Percentiles rank a stretch among this genome's conserved stretches.
Evolutionary conservation across 805 yeast species (phyloP).

Genomic region (Cyberlindnera subsufficiens): DNA sequence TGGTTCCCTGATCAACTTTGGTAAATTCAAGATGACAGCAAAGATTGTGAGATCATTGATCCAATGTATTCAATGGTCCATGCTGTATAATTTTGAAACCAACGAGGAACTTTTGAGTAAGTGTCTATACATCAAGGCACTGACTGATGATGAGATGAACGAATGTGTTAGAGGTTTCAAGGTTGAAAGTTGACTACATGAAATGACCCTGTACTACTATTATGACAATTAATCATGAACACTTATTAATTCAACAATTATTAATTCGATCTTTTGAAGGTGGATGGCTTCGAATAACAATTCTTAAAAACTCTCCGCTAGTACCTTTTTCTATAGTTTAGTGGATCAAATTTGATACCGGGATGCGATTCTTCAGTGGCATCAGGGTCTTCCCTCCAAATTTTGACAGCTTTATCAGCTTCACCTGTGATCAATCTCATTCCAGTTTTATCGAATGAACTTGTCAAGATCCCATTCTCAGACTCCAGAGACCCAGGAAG

Average conservation of each 20-base stretch:
- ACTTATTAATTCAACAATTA: background rate
- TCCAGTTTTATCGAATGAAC: constrained; percentile 77
- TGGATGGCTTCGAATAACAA: background rate
- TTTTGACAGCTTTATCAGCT: constrained; percentile 79
- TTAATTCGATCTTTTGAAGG: too few relatives aligned
- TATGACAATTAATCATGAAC: background rate
- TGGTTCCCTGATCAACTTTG: constrained; percentile 53
- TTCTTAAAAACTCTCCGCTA: constrained; percentile 1
- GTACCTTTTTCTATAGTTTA: constrained; percentile 14
- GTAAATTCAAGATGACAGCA: constrained; percentile 71
- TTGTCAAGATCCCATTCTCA: constrained; percentile 62
- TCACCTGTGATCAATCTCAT: constrained; percentile 79
- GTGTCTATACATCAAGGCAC: constrained; percentile 73
- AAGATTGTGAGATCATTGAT: constrained; percentile 70
- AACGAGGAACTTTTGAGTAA: constrained; percentile 69
- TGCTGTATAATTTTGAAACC: constrained; percentile 49
- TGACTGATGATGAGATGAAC: constrained; percentile 67
- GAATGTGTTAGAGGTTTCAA: constrained; percentile 22
- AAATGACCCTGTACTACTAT: background rate
- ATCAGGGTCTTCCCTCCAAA: constrained; percentile 50
- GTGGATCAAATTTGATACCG: constrained; percentile 19
- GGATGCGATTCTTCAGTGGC: constrained; percentile 26
- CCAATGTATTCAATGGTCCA: constrained; percentile 82
- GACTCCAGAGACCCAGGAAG: constrained; percentile 68
- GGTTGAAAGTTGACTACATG: too few relatives aligned